Percentiles rank a stretch among this genome's conserved stretches.
These are phyloP conservation scores for Mycena rebaudengoi DNA, from an alignment of 768 basidiomycete species.

Conservation along the genomic window DNA sequence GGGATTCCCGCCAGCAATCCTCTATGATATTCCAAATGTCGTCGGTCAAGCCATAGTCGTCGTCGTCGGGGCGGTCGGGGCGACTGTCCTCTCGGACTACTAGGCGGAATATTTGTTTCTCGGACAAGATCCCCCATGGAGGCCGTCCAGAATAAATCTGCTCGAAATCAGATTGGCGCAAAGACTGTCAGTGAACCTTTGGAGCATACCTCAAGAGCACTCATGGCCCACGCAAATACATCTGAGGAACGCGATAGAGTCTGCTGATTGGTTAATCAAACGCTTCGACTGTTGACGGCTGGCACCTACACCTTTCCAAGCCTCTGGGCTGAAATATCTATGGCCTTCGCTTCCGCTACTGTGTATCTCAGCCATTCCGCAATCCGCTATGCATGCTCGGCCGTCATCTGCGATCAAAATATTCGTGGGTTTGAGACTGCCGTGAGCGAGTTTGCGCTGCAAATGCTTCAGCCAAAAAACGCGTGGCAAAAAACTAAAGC, in stretches of 20 bases:
- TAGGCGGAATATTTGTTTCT: constrained; percentile 36
- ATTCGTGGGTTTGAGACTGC: constrained; percentile 22
- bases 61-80: constrained; percentile 37
- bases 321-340: constrained; percentile 32
- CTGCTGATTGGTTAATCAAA: constrained; percentile 12
- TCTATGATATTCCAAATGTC: constrained; percentile 35
- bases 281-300: not conserved
- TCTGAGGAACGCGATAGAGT: constrained; percentile 34
- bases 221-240: constrained; percentile 39
- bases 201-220: constrained; percentile 30
- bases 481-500: not conserved
- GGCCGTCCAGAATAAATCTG: constrained; percentile 32
- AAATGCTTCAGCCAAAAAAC: not conserved
- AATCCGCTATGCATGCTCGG: not conserved
- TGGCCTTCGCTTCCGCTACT: not conserved
- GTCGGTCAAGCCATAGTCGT: constrained; percentile 28
- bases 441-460: constrained; percentile 34
- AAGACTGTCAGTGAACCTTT: not conserved
- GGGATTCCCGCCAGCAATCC: constrained; percentile 35
- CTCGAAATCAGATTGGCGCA: constrained; percentile 12
- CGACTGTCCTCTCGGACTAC: constrained; percentile 35
- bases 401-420: not conserved
- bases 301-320: constrained; percentile 37
- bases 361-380: not conserved
- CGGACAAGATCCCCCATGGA: constrained; percentile 35